Evolutionary conservation across 768 basidiomycete species (phyloP).

Genomic region (Mycena sanguinolenta): DNA sequence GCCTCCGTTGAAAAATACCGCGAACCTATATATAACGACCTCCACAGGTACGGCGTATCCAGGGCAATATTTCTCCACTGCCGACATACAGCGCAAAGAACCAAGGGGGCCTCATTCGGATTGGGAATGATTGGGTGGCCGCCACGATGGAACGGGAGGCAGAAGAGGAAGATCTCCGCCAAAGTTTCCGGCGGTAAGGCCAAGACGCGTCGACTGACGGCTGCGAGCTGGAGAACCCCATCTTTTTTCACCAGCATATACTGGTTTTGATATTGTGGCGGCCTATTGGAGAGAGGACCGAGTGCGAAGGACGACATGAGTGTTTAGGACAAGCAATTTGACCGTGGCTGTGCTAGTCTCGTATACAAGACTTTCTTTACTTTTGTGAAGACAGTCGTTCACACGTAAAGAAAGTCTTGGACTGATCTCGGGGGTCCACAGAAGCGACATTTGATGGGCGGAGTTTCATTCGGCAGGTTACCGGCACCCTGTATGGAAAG

Average conservation of each 20-base stretch:
- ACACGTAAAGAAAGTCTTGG: no score
- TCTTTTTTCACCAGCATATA: neutral
- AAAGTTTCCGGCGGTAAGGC: constrained; percentile 2
- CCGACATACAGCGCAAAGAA: constrained; percentile 5
- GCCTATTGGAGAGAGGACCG: neutral
- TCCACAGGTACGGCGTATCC: neutral
- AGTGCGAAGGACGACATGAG: neutral
- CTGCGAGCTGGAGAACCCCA: neutral
- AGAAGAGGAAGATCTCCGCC: neutral
- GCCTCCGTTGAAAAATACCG: neutral
- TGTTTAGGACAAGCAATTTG: no score
- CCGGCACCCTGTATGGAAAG: no score
- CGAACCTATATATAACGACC: no score
- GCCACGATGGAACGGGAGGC: neutral
- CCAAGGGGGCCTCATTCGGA: neutral
- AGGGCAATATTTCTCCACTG: constrained; percentile 1
- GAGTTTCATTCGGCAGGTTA: no score
- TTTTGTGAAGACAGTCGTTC: no score
- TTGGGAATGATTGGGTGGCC: neutral
- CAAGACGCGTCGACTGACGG: neutral
- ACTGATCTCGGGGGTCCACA: no score
- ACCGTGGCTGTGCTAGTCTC: no score
- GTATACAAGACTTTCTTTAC: no score
- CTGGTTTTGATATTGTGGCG: constrained; percentile 2
- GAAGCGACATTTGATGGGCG: no score